These are phyloP conservation scores for Hyaloperonospora brassicae DNA, from an alignment of 352 stramenopile species.

Conservation along the genomic window DNA sequence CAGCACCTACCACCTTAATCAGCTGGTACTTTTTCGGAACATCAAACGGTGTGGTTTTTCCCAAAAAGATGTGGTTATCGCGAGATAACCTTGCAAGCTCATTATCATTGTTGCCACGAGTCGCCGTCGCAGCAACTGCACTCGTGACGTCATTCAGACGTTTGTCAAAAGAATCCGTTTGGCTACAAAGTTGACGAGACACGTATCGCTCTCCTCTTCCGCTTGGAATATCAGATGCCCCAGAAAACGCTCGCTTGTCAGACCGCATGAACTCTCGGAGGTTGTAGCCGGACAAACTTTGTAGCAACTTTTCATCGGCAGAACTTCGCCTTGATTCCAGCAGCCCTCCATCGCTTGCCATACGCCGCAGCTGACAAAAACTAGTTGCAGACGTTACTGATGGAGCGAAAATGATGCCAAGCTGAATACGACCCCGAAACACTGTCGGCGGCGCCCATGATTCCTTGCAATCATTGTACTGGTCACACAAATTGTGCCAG, in stretches of 20 bases:
- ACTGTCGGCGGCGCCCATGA: conserved; percentile 79
- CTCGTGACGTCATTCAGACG: conserved; percentile 6
- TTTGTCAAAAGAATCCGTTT: conserved; percentile 18
- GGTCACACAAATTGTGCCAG: conserved; percentile 83
- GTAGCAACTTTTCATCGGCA: conserved; percentile 41
- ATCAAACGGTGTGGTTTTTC: conserved; percentile 63
- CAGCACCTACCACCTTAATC: conserved; percentile 80
- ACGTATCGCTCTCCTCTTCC: conserved; percentile 23
- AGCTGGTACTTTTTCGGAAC: conserved; percentile 81
- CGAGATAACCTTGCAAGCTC: conserved; percentile 36
- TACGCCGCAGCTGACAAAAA: conserved; percentile 35
- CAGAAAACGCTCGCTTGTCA: conserved; percentile 27
- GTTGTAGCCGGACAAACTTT: conserved; percentile 50
- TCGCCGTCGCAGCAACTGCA: conserved; percentile 6
- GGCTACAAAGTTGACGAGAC: conserved; percentile 24
- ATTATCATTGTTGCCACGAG: conserved; percentile 17
- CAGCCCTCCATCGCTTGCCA: conserved; percentile 29
- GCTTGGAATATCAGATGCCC: conserved; percentile 19
- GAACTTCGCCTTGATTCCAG: conserved; percentile 24
- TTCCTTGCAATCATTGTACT: conserved; percentile 83
- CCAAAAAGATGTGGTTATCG: conserved; percentile 61
- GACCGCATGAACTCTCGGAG: conserved; percentile 47
- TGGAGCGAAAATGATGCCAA: conserved; percentile 71
- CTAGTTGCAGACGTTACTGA: conserved; percentile 45
- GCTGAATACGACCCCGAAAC: conserved; percentile 67